These are phyloP conservation scores for Termitomyces sp. DNA, from an alignment of 768 basidiomycete genomes.

Conservation along the genomic window DNA sequence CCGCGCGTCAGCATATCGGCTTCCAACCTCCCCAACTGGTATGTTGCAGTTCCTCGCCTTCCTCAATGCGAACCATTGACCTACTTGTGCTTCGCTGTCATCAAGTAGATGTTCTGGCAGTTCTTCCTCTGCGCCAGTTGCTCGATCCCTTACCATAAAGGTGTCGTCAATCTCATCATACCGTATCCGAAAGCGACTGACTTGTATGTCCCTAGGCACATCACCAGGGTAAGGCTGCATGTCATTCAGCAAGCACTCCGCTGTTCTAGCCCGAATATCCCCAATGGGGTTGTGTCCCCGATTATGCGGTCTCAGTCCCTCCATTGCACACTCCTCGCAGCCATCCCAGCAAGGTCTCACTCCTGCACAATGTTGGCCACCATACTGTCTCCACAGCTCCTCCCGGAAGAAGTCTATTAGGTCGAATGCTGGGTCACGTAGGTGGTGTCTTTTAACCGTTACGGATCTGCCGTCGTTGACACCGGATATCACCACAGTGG, in stretches of 20 bases:
- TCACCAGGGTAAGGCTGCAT: background rate
- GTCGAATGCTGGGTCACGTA: background rate
- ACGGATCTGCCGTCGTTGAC: background rate
- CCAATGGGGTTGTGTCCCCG: background rate
- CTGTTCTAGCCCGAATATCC: background rate
- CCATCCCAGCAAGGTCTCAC: background rate
- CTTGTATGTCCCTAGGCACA: background rate
- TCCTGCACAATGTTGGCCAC: too few species aligned
- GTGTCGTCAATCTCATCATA: too few species aligned
- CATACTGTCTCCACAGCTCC: background rate
- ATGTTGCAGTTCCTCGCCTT: background rate
- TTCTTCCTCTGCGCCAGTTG: background rate
- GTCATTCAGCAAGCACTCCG: background rate
- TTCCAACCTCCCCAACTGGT: background rate
- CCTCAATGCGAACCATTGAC: background rate
- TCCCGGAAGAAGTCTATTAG: background rate
- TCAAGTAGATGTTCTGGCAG: background rate
- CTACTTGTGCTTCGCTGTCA: background rate
- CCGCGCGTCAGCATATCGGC: background rate
- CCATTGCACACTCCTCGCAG: background rate
- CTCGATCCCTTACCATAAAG: background rate
- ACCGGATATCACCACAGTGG: background rate
- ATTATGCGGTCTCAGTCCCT: accelerated
- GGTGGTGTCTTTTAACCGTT: background rate
- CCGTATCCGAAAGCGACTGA: background rate